phyloP scores from a whole-genome alignment of 2,329 filamentous ascomycete genomes.

The Corinectria fuckeliana region DNA sequence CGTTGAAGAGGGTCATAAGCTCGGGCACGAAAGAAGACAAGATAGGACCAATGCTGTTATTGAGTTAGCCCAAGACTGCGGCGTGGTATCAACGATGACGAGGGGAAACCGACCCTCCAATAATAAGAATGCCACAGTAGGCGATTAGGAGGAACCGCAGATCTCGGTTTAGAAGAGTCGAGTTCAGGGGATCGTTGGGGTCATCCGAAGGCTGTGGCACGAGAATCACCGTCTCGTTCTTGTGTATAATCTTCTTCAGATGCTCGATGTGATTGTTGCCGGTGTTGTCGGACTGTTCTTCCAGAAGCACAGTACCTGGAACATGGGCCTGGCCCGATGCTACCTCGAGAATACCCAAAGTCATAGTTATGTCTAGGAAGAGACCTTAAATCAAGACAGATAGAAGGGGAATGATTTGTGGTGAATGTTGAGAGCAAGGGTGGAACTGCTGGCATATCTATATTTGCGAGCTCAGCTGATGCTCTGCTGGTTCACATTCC shows the following conservation, averaged over 20 bases:
- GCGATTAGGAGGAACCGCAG: neutral
- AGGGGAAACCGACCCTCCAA: neutral
- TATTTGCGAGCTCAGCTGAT: neutral
- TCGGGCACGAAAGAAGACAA: neutral
- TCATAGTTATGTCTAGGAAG: neutral
- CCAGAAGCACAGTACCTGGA: slow-evolving; percentile 3
- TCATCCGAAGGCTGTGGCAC: slow-evolving; percentile 2
- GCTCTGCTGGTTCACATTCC: neutral
- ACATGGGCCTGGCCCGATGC: neutral
- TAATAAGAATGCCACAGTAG: neutral
- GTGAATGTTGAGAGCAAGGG: neutral
- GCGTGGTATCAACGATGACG: neutral
- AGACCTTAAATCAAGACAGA: neutral
- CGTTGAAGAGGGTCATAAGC: neutral
- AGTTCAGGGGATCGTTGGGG: slow-evolving; percentile 3
- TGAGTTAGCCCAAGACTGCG: neutral
- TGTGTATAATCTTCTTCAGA: neutral
- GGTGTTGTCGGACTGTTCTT: neutral
- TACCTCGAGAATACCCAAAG: neutral
- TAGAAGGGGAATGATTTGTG: neutral
- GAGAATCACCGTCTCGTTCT: neutral
- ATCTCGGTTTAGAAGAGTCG: neutral
- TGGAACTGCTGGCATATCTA: neutral
- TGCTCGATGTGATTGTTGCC: neutral
- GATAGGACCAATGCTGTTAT: neutral